phyloP scores from a whole-genome alignment of 2,329 filamentous ascomycete genomes.

The Calycina herbarum region DNA sequence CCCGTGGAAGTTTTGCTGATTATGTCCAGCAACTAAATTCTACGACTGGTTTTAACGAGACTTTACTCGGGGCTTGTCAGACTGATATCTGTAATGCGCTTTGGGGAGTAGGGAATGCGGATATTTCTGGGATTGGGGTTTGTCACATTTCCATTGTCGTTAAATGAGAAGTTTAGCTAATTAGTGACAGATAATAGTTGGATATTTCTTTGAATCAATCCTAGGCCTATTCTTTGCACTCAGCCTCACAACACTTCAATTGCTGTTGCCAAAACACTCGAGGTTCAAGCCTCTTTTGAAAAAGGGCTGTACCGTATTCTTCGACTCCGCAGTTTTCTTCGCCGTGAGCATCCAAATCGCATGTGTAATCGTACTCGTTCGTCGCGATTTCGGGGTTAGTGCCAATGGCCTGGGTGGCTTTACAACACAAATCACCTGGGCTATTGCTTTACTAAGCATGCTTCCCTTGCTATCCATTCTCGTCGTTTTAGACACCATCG shows the following conservation, averaged over 20 bases:
- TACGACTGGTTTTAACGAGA: constrained; percentile 13
- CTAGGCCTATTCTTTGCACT: constrained; percentile 15
- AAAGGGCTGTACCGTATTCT: constrained; percentile 11
- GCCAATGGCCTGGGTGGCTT: constrained; percentile 18
- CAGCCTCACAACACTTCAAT: background rate
- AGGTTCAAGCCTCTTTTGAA: background rate
- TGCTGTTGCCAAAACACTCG: background rate
- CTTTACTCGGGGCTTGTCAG: constrained; percentile 13
- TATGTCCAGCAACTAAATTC: constrained; percentile 19
- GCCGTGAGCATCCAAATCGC: constrained; percentile 18
- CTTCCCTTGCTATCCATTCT: constrained; percentile 15
- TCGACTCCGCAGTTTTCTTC: constrained; percentile 19
- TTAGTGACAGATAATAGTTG: constrained; percentile 18
- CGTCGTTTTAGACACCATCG: background rate
- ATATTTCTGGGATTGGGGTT: constrained; percentile 23
- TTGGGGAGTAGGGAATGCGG: constrained; percentile 21
- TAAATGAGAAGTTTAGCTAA: background rate
- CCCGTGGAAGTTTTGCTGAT: constrained; percentile 10
- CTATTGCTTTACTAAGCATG: constrained; percentile 18
- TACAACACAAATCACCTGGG: constrained; percentile 23
- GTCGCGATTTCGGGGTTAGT: constrained; percentile 19
- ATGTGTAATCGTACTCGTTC: constrained; percentile 17
- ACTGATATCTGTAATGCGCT: constrained; percentile 20
- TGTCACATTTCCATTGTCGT: background rate
- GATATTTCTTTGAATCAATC: constrained; percentile 16